phyloP scores from a whole-genome alignment of 345 rosid species.

The Firmiana major region DNA sequence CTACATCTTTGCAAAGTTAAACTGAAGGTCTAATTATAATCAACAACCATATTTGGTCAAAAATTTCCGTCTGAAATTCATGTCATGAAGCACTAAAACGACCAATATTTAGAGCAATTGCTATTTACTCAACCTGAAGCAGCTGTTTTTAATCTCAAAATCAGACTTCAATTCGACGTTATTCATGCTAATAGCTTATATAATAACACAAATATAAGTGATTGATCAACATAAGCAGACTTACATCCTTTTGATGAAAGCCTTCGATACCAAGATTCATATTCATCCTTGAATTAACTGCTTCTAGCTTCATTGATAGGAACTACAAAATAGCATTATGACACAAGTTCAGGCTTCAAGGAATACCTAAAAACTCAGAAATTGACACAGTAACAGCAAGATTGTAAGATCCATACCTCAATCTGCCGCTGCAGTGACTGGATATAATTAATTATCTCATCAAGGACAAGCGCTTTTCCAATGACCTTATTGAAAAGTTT shows the following conservation, averaged over 20 bases:
- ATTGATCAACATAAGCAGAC: slow-evolving; percentile 13
- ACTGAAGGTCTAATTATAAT: not conserved
- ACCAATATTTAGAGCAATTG: not conserved
- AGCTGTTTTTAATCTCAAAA: not conserved
- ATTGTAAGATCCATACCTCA: slow-evolving; percentile 51
- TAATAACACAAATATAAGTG: not conserved
- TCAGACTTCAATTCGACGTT: not conserved
- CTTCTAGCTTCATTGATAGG: slow-evolving; percentile 91
- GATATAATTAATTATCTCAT: slow-evolving; percentile 91
- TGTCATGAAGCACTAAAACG: not conserved
- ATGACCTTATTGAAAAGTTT: slow-evolving; percentile 49
- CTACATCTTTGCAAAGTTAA: not conserved
- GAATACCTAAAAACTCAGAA: not conserved
- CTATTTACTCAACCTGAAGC: not conserved
- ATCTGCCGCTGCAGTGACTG: slow-evolving; percentile 89
- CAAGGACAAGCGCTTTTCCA: slow-evolving; percentile 95
- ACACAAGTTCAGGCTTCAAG: slow-evolving; percentile 10
- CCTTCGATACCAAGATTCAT: slow-evolving; percentile 47
- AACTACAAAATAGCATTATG: slow-evolving; percentile 44
- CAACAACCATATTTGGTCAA: not conserved
- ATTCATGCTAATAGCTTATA: not conserved
- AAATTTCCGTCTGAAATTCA: not conserved
- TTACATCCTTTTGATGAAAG: slow-evolving; percentile 69
- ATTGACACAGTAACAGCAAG: not conserved
- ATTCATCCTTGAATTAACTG: slow-evolving; percentile 63